phyloP scores from a whole-genome alignment of 176 grass and related monocot species.

The Triticum monococcum region DNA sequence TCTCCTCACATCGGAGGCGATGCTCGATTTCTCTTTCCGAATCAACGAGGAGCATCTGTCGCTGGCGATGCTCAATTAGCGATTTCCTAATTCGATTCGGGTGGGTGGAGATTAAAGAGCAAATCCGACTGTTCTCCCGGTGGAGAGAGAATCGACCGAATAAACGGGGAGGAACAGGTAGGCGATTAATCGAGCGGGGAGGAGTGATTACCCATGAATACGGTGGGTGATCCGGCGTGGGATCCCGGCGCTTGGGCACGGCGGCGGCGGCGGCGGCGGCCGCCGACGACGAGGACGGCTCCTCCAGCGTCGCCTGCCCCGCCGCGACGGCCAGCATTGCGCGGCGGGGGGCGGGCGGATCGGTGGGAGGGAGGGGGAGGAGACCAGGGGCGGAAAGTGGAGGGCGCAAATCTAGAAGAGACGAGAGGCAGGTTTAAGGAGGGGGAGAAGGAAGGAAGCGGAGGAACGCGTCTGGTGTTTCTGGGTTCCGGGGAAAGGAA shows the following conservation, averaged over 20 bases:
- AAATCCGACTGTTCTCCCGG: background rate
- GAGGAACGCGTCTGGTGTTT: background rate
- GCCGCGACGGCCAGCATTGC: conserved; percentile 11
- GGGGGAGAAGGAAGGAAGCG: background rate
- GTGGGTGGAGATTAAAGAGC: background rate
- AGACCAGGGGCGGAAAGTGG: background rate
- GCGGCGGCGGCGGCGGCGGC: background rate
- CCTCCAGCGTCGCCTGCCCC: background rate
- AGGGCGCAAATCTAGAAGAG: background rate
- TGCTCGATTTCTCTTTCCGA: background rate
- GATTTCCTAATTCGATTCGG: background rate
- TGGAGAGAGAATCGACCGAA: background rate
- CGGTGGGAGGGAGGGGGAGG: background rate
- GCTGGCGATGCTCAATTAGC: background rate
- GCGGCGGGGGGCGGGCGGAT: background rate
- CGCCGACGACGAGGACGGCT: too few species aligned
- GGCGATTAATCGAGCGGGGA: background rate
- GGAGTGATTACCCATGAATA: conserved; percentile 44
- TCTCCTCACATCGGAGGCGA: background rate
- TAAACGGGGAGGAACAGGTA: background rate
- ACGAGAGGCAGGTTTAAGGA: conserved; percentile 20
- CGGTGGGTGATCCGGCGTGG: conserved; percentile 50
- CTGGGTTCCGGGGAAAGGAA: background rate
- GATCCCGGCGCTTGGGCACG: background rate
- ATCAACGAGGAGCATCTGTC: background rate